A percentile compares a stretch with the other conserved stretches of the same genome.
These are phyloP conservation scores for Claviceps sp. DNA, from an alignment of 2,329 filamentous ascomycete genomes.

Conservation along the genomic window DNA sequence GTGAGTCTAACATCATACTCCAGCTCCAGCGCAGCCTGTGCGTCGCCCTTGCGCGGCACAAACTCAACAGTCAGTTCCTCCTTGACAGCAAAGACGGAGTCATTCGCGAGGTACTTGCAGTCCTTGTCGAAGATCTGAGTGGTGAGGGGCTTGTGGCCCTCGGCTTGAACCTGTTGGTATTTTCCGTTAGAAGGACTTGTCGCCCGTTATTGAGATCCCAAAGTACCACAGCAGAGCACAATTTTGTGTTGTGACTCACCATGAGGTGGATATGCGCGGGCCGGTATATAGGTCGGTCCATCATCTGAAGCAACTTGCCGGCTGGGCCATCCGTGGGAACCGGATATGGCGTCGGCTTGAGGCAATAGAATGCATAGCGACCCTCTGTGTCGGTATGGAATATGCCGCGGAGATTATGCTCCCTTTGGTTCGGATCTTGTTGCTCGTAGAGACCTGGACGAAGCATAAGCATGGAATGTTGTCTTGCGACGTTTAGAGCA, in stretches of 20 bases:
- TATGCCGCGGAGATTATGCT: conserved; percentile 61
- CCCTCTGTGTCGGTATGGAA: conserved; percentile 56
- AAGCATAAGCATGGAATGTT: not conserved
- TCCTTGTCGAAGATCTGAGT: conserved; percentile 61
- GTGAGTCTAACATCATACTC: conserved; percentile 45
- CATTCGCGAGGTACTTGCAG: conserved; percentile 44
- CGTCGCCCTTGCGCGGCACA: conserved; percentile 20
- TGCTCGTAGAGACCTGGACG: conserved; percentile 47
- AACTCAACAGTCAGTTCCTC: conserved; percentile 33
- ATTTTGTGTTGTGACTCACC: conserved; percentile 15
- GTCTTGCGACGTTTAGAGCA: too few relatives aligned
- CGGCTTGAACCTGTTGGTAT: conserved; percentile 26
- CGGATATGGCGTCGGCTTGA: conserved; percentile 45
- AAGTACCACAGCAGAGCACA: too few relatives aligned
- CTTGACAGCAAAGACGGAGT: conserved; percentile 43
- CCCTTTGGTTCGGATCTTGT: conserved; percentile 55
- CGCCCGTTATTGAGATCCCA: too few relatives aligned
- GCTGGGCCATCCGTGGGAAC: conserved; percentile 39
- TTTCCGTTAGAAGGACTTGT: not conserved
- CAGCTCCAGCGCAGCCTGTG: conserved; percentile 43
- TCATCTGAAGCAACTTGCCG: conserved; percentile 34
- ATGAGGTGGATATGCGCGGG: conserved; percentile 50
- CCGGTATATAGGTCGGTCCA: conserved; percentile 43
- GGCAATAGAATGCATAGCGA: conserved; percentile 46
- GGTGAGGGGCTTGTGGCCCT: conserved; percentile 53